Evolutionary conservation across 768 basidiomycete species (phyloP).

Genomic region (Tricholomella constricta): DNA sequence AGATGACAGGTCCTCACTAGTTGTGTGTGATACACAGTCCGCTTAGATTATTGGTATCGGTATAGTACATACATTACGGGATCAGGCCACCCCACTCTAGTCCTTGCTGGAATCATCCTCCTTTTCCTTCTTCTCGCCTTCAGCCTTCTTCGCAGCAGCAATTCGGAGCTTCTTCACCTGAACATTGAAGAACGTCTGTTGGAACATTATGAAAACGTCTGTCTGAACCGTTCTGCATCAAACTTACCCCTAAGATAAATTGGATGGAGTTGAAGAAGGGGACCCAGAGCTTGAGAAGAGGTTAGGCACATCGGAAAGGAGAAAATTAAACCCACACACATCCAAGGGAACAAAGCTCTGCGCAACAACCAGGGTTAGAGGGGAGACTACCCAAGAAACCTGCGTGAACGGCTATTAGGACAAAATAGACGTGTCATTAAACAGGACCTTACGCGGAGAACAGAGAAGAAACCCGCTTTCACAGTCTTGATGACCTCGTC

Average conservation of each 20-base stretch:
- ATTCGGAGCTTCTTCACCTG: conserved; percentile 65
- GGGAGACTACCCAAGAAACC: conserved; percentile 83
- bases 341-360: conserved; percentile 81
- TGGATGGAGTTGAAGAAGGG: conserved; percentile 83
- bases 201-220: conserved; percentile 7
- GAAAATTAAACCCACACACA: conserved; percentile 37
- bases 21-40: conserved; percentile 30
- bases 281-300: conserved; percentile 69
- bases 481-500: conserved; percentile 69
- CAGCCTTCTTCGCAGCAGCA: conserved; percentile 55
- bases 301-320: conserved; percentile 2
- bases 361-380: conserved; percentile 71
- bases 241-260: conserved; percentile 74
- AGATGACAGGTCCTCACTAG: conserved; percentile 30
- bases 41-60: conserved; percentile 23
- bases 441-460: conserved; percentile 58
- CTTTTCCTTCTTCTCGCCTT: conserved; percentile 31
- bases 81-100: neutral
- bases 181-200: conserved; percentile 73
- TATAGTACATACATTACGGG: conserved; percentile 7
- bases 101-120: conserved; percentile 8
- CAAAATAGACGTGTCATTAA: neutral
- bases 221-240: neutral
- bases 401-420: conserved; percentile 26
- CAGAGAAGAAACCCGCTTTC: conserved; percentile 70